Evolutionary conservation across 164 flowering plant species (phyloP), one percentile per base, ranked within the genome.

Genomic region (Vitis amurensis): DNA sequence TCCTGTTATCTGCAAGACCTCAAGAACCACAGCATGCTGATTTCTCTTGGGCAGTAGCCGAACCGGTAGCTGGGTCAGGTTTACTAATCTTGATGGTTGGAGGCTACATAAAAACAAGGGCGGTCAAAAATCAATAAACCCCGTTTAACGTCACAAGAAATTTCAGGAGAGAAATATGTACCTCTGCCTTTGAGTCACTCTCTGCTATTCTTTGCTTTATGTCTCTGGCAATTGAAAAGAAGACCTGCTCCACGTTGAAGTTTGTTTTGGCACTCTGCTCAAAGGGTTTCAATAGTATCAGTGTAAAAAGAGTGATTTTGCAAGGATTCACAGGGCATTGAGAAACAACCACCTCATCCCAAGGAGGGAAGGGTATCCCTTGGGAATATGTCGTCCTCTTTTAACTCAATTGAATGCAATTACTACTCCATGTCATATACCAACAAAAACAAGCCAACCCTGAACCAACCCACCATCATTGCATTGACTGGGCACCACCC

Each of bases 191-290:
- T 51, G 84, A 67, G 68, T 85, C 88, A 12, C 68, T 80, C 61
- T 84, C 85, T 11, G 84, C 77, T 59, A 84, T 84, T 67, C 87
- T 78, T 75, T 82, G 82, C 76, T 80, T 84, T 72, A 84, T 84
- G 70, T 84, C 87, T 70, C 87, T 80, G 27, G 85, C 87, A 66
- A 82, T 82, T n/a, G 87, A 80, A 72, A 84, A 84, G 79, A 84
- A 84, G 31, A 84, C 87, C 69, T 82, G 79, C 79, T 84, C 87
- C 58, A 84, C 87, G n/a, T 84, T 84, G 65, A 84, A 73, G 79
- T 84, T 84, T 68, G 87, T 82, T 73, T 84, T 84, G 50, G 87
- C 87, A 77, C 88, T 85, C 88, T 82, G 83, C 74, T 70, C 55
- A 74, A 27, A 67, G 29, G 11, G 31, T 58, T 56, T 9, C 8